phyloP scores from a whole-genome alignment of 2,329 filamentous ascomycete species.

The Paecilomyces sp. region DNA sequence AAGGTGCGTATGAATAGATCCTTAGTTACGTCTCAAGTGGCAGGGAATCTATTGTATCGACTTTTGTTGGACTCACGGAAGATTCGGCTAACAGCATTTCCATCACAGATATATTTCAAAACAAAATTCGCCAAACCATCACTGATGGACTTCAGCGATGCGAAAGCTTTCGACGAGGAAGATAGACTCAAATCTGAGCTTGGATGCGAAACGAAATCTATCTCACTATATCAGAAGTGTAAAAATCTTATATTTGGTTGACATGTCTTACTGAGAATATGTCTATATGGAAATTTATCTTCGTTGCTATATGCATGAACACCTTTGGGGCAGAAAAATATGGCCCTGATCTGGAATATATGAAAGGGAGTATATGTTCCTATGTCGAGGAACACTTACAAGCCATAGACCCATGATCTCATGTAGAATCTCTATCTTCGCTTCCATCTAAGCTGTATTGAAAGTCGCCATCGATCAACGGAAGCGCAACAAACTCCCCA shows the following conservation, averaged over 20 bases:
- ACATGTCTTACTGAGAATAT: not conserved
- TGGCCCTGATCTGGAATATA: not conserved
- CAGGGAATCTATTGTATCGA: not conserved
- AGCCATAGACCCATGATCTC: not conserved
- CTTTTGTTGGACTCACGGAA: not conserved
- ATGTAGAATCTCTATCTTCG: slow-evolving; percentile 11
- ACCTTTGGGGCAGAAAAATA: not conserved
- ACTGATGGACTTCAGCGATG: slow-evolving; percentile 17
- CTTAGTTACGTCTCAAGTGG: not conserved
- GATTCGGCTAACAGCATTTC: not conserved
- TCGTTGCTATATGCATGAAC: not conserved
- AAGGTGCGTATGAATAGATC: slow-evolving; percentile 9
- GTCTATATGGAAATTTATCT: not conserved
- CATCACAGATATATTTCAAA: slow-evolving; percentile 11
- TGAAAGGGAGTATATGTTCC: not conserved
- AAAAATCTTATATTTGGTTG: not conserved
- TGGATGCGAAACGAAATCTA: not conserved
- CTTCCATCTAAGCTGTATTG: slow-evolving; percentile 17
- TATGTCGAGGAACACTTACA: not conserved
- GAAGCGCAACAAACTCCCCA: slow-evolving; percentile 34
- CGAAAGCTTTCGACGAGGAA: slow-evolving; percentile 16
- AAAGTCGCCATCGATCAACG: slow-evolving; percentile 28
- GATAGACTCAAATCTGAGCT: slow-evolving; percentile 8
- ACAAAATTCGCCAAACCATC: slow-evolving; percentile 15
- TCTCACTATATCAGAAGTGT: not conserved